Evolutionary conservation across 345 rosid genomes (phyloP).

Genomic region (Turritis glabra): DNA sequence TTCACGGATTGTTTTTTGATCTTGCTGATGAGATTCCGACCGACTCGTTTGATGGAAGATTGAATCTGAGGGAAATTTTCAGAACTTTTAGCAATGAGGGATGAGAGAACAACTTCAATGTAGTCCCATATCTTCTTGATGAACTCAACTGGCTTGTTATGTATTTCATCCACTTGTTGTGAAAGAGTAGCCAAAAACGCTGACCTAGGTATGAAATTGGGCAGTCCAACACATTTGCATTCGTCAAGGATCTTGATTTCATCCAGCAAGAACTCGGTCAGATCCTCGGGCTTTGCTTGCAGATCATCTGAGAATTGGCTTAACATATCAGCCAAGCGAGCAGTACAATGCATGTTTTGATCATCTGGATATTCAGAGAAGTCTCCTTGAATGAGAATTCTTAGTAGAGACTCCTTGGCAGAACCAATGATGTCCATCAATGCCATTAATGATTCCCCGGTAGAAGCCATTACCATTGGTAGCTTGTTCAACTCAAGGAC

Average conservation of each 20-base stretch:
- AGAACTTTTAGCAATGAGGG: neutral
- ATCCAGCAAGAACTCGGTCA: neutral
- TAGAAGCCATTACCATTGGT: constrained; percentile 29
- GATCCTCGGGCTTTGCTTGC: neutral
- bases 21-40: neutral
- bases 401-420: constrained; percentile 47
- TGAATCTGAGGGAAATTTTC: constrained; percentile 19
- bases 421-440: constrained; percentile 48
- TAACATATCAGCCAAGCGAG: constrained; percentile 27
- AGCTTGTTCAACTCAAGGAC: constrained; percentile 50
- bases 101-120: constrained; percentile 2
- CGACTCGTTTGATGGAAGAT: neutral
- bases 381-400: constrained; percentile 47
- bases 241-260: constrained; percentile 22
- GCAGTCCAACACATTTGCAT: constrained; percentile 25
- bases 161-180: neutral
- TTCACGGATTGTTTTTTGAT: constrained; percentile 8
- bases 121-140: constrained; percentile 25
- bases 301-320: constrained; percentile 3
- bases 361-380: constrained; percentile 48
- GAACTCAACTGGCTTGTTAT: neutral
- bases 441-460: constrained; percentile 42
- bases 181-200: neutral
- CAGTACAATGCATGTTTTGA: constrained; percentile 3
- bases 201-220: neutral